These are phyloP conservation scores for Salix viminalis DNA, from an alignment of 345 rosid genomes.

Conservation along the genomic window DNA sequence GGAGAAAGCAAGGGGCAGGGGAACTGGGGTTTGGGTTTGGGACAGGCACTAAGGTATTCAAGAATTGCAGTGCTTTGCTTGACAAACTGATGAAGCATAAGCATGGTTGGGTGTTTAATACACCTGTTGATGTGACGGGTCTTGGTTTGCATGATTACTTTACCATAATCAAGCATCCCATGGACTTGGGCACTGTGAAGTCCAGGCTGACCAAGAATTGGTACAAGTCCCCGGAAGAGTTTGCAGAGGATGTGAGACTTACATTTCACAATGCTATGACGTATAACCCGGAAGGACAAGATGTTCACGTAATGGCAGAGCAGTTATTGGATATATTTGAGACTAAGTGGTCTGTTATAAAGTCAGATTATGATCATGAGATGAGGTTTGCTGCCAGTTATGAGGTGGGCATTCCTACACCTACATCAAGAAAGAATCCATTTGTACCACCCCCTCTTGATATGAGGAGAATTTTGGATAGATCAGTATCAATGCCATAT, in stretches of 20 bases:
- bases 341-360: constrained; percentile 78
- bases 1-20: constrained; percentile 67
- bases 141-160: constrained; percentile 87
- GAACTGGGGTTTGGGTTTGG: constrained; percentile 57
- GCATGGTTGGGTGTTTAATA: constrained; percentile 94
- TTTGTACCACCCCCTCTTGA: constrained; percentile 63
- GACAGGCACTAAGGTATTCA: constrained; percentile 51
- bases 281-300: constrained; percentile 95
- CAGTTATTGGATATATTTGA: constrained; percentile 66
- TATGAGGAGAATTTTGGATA: constrained; percentile 69
- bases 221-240: constrained; percentile 87
- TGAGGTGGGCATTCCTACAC: constrained; percentile 51
- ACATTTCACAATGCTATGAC: constrained; percentile 93
- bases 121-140: constrained; percentile 77
- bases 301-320: constrained; percentile 90
- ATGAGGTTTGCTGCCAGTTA: constrained; percentile 51
- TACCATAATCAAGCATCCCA: constrained; percentile 75
- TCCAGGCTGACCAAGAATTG: constrained; percentile 58
- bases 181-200: constrained; percentile 96
- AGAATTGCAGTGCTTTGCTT: constrained; percentile 70
- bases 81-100: constrained; percentile 92
- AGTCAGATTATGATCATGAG: constrained; percentile 72
- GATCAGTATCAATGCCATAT: constrained; percentile 65
- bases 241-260: constrained; percentile 98
- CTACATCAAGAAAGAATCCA: constrained; percentile 56